A percentile compares a stretch with the other conserved stretches of the same genome.
phyloP scores from a whole-genome alignment of 2,329 filamentous ascomycete species.

The Colletotrichum limetticola region DNA sequence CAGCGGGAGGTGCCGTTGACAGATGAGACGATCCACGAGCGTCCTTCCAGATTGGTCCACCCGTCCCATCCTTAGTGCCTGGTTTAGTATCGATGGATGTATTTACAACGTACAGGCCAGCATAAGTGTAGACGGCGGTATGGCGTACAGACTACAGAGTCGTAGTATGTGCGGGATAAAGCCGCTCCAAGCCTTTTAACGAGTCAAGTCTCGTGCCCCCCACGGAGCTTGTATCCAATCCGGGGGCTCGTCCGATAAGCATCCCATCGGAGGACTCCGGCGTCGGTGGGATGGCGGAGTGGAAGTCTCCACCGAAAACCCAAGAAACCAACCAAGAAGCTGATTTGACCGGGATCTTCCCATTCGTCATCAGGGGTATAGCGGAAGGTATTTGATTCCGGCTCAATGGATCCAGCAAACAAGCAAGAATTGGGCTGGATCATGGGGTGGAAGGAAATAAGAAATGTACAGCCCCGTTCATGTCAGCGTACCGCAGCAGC shows the following conservation, averaged over 20 bases:
- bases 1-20: not conserved
- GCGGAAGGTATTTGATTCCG: slow-evolving; percentile 12
- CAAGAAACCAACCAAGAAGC: not conserved
- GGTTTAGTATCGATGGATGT: not conserved
- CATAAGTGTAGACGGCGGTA: not conserved
- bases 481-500: not conserved
- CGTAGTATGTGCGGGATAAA: not conserved
- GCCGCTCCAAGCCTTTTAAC: not conserved
- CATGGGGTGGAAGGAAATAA: not conserved
- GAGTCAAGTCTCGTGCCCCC: not conserved
- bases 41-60: not conserved
- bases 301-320: not conserved
- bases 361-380: not conserved
- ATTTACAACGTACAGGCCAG: not conserved
- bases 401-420: not conserved
- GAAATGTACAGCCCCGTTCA: not conserved
- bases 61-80: not conserved
- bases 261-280: slow-evolving; percentile 7
- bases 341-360: not conserved
- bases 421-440: not conserved
- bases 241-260: not conserved
- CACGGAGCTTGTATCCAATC: not conserved
- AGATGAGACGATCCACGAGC: not conserved
- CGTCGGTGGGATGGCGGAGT: not conserved
- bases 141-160: not conserved